phyloP scores from a whole-genome alignment of 805 yeast species.

The Peterozyma toletana region DNA sequence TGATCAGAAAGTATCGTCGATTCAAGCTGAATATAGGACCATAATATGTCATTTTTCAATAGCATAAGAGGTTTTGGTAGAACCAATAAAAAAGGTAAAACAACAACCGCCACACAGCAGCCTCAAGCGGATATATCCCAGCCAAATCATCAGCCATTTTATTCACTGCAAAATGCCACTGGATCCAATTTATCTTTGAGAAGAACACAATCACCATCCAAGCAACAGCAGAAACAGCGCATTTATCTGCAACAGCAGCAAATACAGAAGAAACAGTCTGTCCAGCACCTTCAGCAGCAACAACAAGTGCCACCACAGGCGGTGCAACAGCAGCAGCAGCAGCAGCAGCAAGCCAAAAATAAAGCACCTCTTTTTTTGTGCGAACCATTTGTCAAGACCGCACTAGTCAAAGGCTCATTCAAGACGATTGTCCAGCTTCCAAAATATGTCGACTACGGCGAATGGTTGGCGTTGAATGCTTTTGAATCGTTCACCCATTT shows the following conservation, averaged over 20 bases:
- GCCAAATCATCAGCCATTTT: too few relatives aligned
- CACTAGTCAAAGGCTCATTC: conserved; percentile 93
- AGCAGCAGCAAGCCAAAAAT: conserved; percentile 2
- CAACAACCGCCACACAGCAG: not conserved
- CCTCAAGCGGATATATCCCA: conserved; percentile 4
- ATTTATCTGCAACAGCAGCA: conserved; percentile 10
- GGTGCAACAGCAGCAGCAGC: conserved; percentile 23
- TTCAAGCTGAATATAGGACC: too few relatives aligned
- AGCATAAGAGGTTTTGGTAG: conserved; percentile 56
- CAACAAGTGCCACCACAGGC: conserved; percentile 11
- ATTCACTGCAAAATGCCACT: conserved; percentile 18
- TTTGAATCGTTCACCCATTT: conserved; percentile 84
- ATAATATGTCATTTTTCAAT: conserved; percentile 29
- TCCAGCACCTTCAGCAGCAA: conserved; percentile 20
- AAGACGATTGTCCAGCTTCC: conserved; percentile 94
- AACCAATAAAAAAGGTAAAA: conserved; percentile 24
- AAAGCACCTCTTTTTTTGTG: conserved; percentile 65
- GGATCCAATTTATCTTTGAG: conserved; percentile 41
- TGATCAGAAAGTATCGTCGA: too few relatives aligned
- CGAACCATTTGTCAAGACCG: conserved; percentile 91
- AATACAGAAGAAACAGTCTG: conserved; percentile 13
- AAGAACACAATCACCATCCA: conserved; percentile 38
- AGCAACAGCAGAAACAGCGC: conserved; percentile 21
- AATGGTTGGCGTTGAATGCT: conserved; percentile 91
- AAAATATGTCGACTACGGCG: conserved; percentile 87